phyloP scores from a whole-genome alignment of 805 yeast genomes.

The Wickerhamomyces strasburgensis region DNA sequence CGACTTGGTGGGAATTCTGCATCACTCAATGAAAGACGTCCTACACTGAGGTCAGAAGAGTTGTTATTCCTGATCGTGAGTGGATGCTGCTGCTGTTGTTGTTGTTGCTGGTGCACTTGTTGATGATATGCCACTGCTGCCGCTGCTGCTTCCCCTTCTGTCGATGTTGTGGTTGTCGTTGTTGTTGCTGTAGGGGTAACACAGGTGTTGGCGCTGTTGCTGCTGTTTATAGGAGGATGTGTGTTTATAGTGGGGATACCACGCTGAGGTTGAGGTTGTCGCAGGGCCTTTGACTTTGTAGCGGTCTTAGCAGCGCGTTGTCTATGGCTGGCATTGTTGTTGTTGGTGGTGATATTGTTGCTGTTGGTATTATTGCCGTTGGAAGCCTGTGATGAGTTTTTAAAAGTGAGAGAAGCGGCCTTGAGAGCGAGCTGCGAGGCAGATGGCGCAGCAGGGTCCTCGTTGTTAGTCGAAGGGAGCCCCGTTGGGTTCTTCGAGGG shows the following conservation, averaged over 20 bases:
- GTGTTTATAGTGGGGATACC: no score
- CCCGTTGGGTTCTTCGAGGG: constrained; percentile 22
- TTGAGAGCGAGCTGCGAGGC: constrained; percentile 22
- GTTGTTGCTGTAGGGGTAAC: constrained; percentile 8
- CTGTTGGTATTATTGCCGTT: neutral
- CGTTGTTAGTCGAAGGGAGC: constrained; percentile 9
- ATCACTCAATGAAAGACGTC: constrained; percentile 6
- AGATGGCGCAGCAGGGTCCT: neutral
- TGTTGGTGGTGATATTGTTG: constrained; percentile 24
- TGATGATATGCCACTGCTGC: constrained; percentile 1
- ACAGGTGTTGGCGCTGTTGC: no score
- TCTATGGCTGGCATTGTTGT: constrained; percentile 4
- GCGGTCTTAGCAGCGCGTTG: neutral
- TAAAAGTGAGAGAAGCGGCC: constrained; percentile 16
- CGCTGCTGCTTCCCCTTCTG: constrained; percentile 1
- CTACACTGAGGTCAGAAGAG: constrained; percentile 4
- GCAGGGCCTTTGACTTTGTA: no score
- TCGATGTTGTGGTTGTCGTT: constrained; percentile 3
- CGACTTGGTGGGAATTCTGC: no score
- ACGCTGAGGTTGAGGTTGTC: no score
- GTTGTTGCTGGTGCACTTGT: constrained; percentile 1
- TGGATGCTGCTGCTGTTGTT: constrained; percentile 4
- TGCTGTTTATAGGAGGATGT: no score
- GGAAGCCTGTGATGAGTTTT: neutral
- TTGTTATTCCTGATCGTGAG: constrained; percentile 1